phyloP scores from a whole-genome alignment of 2,329 filamentous ascomycete species.

The Clarireedia homoeocarpa region DNA sequence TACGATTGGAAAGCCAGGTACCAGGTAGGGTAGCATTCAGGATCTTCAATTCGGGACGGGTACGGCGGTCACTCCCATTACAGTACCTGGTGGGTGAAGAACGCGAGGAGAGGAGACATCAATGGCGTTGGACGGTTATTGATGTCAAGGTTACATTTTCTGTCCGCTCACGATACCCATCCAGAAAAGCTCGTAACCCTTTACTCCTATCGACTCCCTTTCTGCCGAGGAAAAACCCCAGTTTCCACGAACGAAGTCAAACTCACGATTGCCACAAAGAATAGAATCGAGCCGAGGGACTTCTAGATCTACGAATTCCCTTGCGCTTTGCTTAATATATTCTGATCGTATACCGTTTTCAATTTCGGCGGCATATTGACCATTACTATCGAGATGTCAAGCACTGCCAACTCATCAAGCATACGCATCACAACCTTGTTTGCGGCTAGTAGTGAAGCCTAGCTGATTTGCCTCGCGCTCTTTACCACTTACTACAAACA shows the following conservation, averaged over 20 bases:
- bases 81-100: background rate
- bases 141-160: background rate
- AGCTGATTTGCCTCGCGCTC: conserved; percentile 24
- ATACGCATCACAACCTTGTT: conserved; percentile 35
- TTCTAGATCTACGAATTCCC: conserved; percentile 10
- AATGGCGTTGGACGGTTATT: background rate
- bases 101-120: background rate
- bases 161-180: background rate
- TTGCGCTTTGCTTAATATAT: conserved; percentile 26
- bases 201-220: background rate
- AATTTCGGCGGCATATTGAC: conserved; percentile 37
- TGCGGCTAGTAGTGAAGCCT: conserved; percentile 23
- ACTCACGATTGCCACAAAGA: too few relatives aligned
- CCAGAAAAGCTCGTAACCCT: too few relatives aligned
- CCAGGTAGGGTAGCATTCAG: background rate
- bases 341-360: conserved; percentile 30
- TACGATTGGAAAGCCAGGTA: background rate
- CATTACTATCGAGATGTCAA: conserved; percentile 35
- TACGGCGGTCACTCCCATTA: background rate
- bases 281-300: background rate
- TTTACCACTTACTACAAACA: conserved; percentile 17
- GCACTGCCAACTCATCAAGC: conserved; percentile 40
- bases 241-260: background rate
- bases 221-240: background rate
- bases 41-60: conserved; percentile 1